Percentiles rank a stretch among this genome's conserved stretches.
Conservation (phyloP, 768 basidiomycete genomes). For the Tylopilus subfusipes region DNA sequence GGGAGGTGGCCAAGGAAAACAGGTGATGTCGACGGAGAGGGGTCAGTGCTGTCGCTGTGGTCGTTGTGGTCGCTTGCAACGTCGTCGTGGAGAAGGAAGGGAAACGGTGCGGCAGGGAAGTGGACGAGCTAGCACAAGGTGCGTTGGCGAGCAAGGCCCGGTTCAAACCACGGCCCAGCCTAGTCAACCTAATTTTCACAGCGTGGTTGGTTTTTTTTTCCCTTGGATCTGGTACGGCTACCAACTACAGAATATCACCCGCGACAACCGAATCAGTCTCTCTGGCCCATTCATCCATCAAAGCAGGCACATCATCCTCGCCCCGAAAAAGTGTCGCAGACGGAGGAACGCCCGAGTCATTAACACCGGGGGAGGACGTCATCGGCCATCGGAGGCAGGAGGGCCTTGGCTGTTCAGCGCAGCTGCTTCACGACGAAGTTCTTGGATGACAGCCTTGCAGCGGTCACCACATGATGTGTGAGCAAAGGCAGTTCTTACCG, state of each 20-base stretch:
- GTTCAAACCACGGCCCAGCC: background rate
- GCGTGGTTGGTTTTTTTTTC: background rate
- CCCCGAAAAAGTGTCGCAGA: background rate
- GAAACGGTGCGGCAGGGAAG: background rate
- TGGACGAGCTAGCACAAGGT: background rate
- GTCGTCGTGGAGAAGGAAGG: background rate
- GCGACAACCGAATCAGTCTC: slow-evolving; percentile 19
- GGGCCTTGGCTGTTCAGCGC: slow-evolving; percentile 31
- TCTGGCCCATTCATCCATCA: slow-evolving; percentile 4
- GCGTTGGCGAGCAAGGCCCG: background rate
- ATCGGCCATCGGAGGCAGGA: slow-evolving; percentile 24
- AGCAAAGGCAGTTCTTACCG: slow-evolving; percentile 44
- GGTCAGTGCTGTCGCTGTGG: slow-evolving; percentile 8
- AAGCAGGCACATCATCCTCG: slow-evolving; percentile 12
- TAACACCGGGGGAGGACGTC: background rate
- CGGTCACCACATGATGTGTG: slow-evolving; percentile 5
- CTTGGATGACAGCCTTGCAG: slow-evolving; percentile 75
- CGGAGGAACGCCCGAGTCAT: background rate
- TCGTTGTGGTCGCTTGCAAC: slow-evolving; percentile 2
- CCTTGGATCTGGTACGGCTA: slow-evolving; percentile 5
- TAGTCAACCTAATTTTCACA: slow-evolving; percentile 13
- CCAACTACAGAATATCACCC: slow-evolving; percentile 16
- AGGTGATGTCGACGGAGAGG: slow-evolving; percentile 10
- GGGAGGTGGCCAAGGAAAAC: slow-evolving; percentile 5
- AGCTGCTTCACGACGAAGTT: slow-evolving; percentile 70